Conservation (phyloP, 257 asterid species). For the Solanum chmielewskii region DNA sequence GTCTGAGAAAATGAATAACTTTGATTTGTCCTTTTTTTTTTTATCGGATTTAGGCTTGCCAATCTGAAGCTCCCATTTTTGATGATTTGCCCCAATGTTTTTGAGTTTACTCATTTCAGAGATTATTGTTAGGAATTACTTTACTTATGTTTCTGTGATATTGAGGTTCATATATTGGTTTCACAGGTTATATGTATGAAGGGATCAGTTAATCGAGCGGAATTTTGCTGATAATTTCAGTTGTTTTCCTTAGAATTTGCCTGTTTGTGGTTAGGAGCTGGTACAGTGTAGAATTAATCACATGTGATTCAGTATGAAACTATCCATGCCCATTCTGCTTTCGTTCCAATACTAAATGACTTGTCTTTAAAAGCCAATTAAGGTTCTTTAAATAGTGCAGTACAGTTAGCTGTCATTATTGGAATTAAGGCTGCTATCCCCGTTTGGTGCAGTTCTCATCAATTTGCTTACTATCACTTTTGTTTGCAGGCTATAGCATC, state of each 20-base stretch:
- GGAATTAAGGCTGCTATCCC: background rate
- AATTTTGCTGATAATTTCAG: background rate
- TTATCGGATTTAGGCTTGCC: background rate
- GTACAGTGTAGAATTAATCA: background rate
- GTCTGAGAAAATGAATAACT: background rate
- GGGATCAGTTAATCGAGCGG: background rate
- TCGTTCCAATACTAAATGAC: background rate
- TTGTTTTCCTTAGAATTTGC: background rate
- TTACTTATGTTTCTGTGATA: background rate
- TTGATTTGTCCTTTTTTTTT: background rate
- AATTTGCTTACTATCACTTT: background rate
- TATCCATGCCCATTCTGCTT: background rate
- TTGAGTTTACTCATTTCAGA: background rate
- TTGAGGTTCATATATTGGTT: background rate
- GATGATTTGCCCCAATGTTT: background rate
- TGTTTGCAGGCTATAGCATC: slow-evolving; percentile 28
- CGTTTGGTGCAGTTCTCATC: background rate
- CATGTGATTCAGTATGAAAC: background rate
- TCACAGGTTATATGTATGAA: background rate
- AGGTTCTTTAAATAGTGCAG: background rate
- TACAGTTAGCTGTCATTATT: background rate
- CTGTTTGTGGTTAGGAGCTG: background rate
- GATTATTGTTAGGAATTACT: background rate
- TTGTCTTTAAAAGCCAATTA: background rate
- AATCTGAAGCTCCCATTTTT: background rate